A percentile compares a stretch with the other conserved stretches of the same genome.
Evolutionary conservation across 352 stramenopile species (phyloP).

Genomic region (Pelagophyceae sp.): DNA sequence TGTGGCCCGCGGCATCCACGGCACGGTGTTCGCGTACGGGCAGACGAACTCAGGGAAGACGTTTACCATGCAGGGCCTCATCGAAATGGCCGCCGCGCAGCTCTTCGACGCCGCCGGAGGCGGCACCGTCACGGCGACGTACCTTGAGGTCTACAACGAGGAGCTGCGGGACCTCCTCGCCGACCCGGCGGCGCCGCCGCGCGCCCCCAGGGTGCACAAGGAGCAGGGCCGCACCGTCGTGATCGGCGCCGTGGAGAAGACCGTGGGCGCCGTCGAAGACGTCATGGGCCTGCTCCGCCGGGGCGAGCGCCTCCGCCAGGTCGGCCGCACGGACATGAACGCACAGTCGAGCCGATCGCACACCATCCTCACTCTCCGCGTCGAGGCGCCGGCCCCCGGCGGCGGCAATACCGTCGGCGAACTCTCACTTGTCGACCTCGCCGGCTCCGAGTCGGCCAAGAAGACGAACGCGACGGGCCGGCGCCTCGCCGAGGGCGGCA

Average conservation of each 20-base stretch:
- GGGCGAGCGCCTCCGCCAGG: not conserved
- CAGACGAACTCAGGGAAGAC: constrained; percentile 15
- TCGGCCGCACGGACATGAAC: not conserved
- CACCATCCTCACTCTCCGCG: not conserved
- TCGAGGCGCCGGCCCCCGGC: not conserved
- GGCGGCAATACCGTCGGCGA: not conserved
- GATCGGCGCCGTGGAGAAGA: not conserved
- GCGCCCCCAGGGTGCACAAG: no score
- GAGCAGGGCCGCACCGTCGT: not conserved
- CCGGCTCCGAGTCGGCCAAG: not conserved
- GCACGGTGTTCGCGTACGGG: constrained; percentile 13
- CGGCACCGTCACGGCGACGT: no score
- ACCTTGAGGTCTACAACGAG: not conserved
- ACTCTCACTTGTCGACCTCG: not conserved
- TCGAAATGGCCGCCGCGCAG: not conserved
- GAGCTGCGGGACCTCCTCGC: not conserved
- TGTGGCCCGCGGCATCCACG: not conserved
- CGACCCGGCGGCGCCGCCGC: no score
- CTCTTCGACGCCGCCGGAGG: not conserved
- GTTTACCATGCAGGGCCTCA: constrained; percentile 5
- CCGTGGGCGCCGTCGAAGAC: not conserved
- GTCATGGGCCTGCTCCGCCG: not conserved
- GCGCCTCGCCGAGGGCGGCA: not conserved
- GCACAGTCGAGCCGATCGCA: not conserved
- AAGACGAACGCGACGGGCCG: not conserved